Conservation (phyloP, 2,329 filamentous ascomycete species). For the Stachybotrys chartarum region DNA sequence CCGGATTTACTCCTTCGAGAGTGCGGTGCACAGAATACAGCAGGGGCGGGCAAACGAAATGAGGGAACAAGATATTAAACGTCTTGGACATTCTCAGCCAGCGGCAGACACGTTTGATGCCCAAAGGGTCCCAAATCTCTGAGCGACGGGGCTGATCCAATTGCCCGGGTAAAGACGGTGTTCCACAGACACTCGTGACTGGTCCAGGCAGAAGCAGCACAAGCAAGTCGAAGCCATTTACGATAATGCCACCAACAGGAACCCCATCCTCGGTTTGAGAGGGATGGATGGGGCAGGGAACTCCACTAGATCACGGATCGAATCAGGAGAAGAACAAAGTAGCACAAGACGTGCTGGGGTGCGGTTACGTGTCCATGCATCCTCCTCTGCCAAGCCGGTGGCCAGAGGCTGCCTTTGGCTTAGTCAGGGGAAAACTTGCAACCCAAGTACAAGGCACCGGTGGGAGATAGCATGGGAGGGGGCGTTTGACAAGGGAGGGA, state of each 20-base stretch:
- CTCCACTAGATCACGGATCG: not conserved
- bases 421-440: not conserved
- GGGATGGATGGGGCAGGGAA: not conserved
- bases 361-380: not conserved
- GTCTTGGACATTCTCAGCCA: too few species aligned
- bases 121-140: not conserved
- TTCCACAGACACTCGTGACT: too few species aligned
- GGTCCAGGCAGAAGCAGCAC: too few species aligned
- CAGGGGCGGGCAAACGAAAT: not conserved
- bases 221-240: too few species aligned
- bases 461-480: not conserved
- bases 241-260: too few species aligned
- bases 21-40: not conserved
- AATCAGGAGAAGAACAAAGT: not conserved
- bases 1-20: not conserved
- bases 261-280: too few species aligned
- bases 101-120: not conserved
- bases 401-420: not conserved
- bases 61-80: not conserved
- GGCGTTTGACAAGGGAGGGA: not conserved
- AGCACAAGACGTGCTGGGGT: not conserved
- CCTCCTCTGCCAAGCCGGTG: not conserved
- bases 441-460: not conserved
- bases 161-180: too few species aligned
- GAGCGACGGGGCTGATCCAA: too few species aligned